Conservation (phyloP, 2,329 filamentous ascomycete species). For the Aspergillus sp. region DNA sequence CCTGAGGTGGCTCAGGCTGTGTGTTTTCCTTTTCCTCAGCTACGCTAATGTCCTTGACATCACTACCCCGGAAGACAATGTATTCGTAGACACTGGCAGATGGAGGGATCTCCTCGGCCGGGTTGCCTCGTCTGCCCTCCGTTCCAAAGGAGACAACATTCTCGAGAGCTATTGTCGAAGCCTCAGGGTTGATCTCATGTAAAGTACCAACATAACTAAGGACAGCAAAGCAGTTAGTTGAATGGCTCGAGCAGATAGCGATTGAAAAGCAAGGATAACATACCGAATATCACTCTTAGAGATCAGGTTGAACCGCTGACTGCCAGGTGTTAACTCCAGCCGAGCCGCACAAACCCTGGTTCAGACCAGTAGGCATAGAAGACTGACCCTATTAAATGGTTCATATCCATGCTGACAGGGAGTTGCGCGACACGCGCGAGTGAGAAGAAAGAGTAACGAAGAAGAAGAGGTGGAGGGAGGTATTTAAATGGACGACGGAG, state of each 20-base stretch:
- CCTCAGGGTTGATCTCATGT: constrained; percentile 96
- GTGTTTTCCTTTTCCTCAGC: constrained; percentile 70
- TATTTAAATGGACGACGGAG: constrained; percentile 13
- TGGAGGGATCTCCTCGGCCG: constrained; percentile 72
- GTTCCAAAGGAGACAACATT: constrained; percentile 93
- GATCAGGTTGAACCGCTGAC: constrained; percentile 91
- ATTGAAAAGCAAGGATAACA: constrained; percentile 28
- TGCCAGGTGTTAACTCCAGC: constrained; percentile 40
- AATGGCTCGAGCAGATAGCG: constrained; percentile 9
- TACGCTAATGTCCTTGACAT: constrained; percentile 96
- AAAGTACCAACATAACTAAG: constrained; percentile 86
- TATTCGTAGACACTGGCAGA: constrained; percentile 93
- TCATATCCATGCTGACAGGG: constrained; percentile 41
- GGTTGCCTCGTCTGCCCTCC: constrained; percentile 74
- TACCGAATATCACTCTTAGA: constrained; percentile 97
- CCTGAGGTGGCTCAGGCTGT: constrained; percentile 66
- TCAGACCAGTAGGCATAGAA: constrained; percentile 21
- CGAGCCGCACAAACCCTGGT: constrained; percentile 27
- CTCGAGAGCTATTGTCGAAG: constrained; percentile 92
- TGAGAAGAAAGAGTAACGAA: constrained; percentile 15
- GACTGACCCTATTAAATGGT: constrained; percentile 44
- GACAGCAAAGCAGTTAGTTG: constrained; percentile 28
- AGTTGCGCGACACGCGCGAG: constrained; percentile 28
- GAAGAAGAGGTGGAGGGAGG: constrained; percentile 17
- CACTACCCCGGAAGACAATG: constrained; percentile 95